Base-by-base conservation (phyloP, 352 stramenopile genomes). In the Phytopythium kandeliae region DNA sequence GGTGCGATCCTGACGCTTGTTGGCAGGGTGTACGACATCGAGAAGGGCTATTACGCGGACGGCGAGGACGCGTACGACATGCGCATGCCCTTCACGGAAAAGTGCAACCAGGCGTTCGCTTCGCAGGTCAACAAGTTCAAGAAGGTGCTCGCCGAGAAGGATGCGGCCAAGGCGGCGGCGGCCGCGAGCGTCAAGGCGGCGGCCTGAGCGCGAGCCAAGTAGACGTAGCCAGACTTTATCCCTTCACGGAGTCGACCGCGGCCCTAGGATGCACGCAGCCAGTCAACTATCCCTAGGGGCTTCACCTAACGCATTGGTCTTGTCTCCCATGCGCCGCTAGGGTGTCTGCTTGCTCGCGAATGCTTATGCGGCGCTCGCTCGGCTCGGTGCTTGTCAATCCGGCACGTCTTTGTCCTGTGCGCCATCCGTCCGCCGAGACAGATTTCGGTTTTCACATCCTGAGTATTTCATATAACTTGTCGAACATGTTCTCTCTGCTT, bases 11-110 rank as follows among this genome's bases (percentile, higher is more conserved):
- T 17, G 37, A 48, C 12, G 15, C 6, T 50, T 25, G 12, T 44
- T 48, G 15, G 28, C 42, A 96, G 86, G 54, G 94, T 99, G 48
- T 96, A 98, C 69, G 95, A 98, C 65, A 96, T 99, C 40, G 97
- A 99, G 69, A 97, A 97, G 73, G 97, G 94, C 25, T 99, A 99
- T 75, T 99, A 99, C 77, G 97, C 97, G 0, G 97, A 99, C 70
- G 97, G 97, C 51, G 97, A 99, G 73, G 96, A 99, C 77, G 97
- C 96, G 15, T 99, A 99, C 69, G 94, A 98, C 63, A 99, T 99
- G 96, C 79, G 93, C 55, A 94, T 94, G 76, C 91, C 92, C 15
- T 98, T 98, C 72, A 89, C 69, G 42, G 80, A 95, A 15, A 96
- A 96, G 64, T 91, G 82, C 67, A 75, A 85, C 54, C 78, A 92